Evolutionary conservation across 495 filamentous ascomycete genomes (phyloP).

Genomic region (Aspergillus campestris): DNA sequence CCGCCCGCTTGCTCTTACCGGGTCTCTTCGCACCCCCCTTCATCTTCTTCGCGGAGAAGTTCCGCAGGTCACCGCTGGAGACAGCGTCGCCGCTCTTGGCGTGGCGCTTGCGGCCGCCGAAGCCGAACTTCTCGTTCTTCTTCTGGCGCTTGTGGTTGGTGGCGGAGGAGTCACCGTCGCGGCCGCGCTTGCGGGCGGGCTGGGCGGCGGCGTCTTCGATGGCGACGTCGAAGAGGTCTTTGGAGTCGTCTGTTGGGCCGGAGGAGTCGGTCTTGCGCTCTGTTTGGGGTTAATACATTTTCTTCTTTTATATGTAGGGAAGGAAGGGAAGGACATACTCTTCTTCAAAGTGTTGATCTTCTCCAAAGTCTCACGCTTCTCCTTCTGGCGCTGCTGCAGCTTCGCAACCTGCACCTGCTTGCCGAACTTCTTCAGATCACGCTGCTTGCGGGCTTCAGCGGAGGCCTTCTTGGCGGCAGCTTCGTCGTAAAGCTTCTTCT

Average conservation of each 20-base stretch:
- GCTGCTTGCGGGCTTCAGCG: conserved; percentile 79
- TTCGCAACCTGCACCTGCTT: conserved; percentile 98
- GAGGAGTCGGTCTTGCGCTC: conserved; percentile 73
- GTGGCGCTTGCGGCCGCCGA: conserved; percentile 87
- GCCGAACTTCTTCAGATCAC: conserved; percentile 97
- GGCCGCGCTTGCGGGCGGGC: conserved; percentile 30
- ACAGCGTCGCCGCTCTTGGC: conserved; percentile 80
- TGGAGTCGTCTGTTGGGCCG: conserved; percentile 56
- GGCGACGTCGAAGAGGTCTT: conserved; percentile 88
- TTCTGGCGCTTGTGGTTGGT: conserved; percentile 71
- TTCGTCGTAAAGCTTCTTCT: conserved; percentile 85
- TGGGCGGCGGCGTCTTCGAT: conserved; percentile 70
- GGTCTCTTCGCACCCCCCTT: conserved; percentile 54
- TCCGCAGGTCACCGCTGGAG: conserved; percentile 67
- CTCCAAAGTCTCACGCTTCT: conserved; percentile 82
- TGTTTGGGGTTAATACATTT: conserved; percentile 22
- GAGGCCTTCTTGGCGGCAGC: conserved; percentile 87
- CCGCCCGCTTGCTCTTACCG: conserved; percentile 58
- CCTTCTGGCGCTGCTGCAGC: conserved; percentile 83
- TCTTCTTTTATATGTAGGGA: too few species aligned
- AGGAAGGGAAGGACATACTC: conserved; percentile 47
- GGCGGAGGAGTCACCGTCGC: conserved; percentile 27
- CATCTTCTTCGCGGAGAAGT: conserved; percentile 77
- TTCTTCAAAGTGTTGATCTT: conserved; percentile 90
- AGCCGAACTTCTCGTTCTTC: conserved; percentile 88